A percentile compares a stretch with the other conserved stretches of the same genome.
phyloP scores from a whole-genome alignment of 2,329 filamentous ascomycete species.

The Penicillium sclerotigenum region DNA sequence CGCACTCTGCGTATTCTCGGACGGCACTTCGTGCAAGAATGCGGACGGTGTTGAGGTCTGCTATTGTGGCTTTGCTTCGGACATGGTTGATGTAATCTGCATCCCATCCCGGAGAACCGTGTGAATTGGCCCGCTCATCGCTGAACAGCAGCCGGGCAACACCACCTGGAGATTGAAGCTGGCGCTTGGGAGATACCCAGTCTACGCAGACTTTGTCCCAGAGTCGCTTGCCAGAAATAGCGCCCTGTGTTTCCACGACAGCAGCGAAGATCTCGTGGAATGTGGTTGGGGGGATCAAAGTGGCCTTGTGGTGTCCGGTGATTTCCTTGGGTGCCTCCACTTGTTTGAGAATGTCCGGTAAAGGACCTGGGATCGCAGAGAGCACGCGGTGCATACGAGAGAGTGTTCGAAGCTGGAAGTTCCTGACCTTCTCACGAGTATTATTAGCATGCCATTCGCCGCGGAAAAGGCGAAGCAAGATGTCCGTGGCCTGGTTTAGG shows the following conservation, averaged over 20 bases:
- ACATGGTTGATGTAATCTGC: conserved; percentile 23
- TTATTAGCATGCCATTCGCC: conserved; percentile 30
- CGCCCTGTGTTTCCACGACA: conserved; percentile 51
- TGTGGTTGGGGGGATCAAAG: conserved; percentile 35
- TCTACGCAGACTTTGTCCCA: conserved; percentile 49
- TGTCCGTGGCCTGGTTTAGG: conserved; percentile 28
- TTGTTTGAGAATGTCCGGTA: conserved; percentile 28
- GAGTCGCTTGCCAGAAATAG: conserved; percentile 46
- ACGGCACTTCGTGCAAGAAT: conserved; percentile 37
- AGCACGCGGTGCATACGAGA: conserved; percentile 33
- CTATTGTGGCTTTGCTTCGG: conserved; percentile 30
- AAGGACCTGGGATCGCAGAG: conserved; percentile 30
- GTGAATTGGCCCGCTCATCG: conserved; percentile 20
- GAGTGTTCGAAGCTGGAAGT: conserved; percentile 31
- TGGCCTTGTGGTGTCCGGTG: conserved; percentile 19
- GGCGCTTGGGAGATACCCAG: conserved; percentile 17
- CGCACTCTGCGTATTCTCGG: conserved; percentile 24
- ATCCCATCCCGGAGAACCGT: conserved; percentile 29
- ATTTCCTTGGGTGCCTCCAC: conserved; percentile 10
- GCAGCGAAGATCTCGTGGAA: conserved; percentile 56
- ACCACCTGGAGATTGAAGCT: conserved; percentile 28
- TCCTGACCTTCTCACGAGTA: conserved; percentile 21
- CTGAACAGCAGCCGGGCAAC: conserved; percentile 25
- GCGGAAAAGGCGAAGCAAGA: conserved; percentile 35
- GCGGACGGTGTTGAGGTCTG: conserved; percentile 37